Base-by-base conservation (phyloP, 331 rosid species). In the Acacia pycnantha region DNA sequence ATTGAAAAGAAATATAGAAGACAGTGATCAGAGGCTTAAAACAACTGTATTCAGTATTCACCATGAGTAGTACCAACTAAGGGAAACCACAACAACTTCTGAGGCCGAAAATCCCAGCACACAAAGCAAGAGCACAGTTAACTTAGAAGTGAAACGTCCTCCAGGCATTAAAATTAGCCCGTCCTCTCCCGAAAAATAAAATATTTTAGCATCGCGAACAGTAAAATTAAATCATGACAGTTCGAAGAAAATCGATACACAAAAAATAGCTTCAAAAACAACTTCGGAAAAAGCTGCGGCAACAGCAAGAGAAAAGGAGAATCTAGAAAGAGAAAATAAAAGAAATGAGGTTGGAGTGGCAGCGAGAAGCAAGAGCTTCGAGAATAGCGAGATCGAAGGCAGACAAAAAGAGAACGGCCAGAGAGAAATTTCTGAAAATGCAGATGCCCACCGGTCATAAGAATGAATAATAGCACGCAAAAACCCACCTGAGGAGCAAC, bases 331-430 rank as follows among this genome's bases (percentile, higher is more conserved):
- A 82, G 83, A 83, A 50, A 51, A 77, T 2, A 40, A 40, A 16
- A 15, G n/a, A 35, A 85, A 83, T 47, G 68, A 43, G 75, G 22
- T 70, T 13, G 75, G 37, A 43, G 31, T 47, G 81, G 51, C 80
- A 77, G 83, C 24, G 11, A 71, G 67, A 77, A 68, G 79, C 46
- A 79, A 79, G 79, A 83, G 74, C 82, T 65, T 78, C 76, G 74
- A 62, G 78, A 83, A 75, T 33, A 65, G 79, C 68, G 82, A 80
- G 90, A 90, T 86, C 89, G 84, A 86, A 82, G 72, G 31, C 33
- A 70, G 19, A 18, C 24, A 19, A 54, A 71, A 83, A 80, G 74
- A 35, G 14, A 31, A 8, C 24, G 21, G 43, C 29, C 53, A 54
- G 77, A 84, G n/a, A 70, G 56, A 70, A 70, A 70, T 70, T 44